A percentile compares a stretch with the other conserved stretches of the same genome.
Conservation (phyloP, 2,329 filamentous ascomycete species). For the Venturia asperata region DNA sequence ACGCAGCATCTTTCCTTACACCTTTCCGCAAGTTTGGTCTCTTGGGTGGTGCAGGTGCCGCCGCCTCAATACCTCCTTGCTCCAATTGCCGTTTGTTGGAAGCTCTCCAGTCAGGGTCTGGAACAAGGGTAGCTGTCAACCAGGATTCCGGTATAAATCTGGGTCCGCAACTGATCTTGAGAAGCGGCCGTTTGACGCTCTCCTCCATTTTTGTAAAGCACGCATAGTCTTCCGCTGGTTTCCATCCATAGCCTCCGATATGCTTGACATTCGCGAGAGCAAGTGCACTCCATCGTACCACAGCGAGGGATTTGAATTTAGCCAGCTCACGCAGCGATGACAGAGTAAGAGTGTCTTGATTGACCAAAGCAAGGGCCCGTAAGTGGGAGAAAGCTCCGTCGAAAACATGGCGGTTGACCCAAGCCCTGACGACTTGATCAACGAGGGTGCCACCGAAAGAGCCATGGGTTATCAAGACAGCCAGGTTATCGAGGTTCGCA, state of each 20-base stretch:
- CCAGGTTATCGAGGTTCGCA: neutral
- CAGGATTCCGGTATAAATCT: neutral
- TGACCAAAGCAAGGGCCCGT: neutral
- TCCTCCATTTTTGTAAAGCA: neutral
- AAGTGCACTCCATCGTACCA: neutral
- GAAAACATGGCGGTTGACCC: neutral
- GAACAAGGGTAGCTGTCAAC: neutral
- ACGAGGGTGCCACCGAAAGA: neutral
- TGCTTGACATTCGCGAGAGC: neutral
- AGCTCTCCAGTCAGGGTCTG: neutral
- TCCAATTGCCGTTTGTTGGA: neutral
- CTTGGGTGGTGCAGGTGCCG: neutral
- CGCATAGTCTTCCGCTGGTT: neutral
- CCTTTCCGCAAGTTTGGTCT: neutral
- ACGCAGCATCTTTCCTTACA: neutral
- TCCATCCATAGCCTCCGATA: neutral
- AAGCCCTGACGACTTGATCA: neutral
- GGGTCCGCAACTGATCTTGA: neutral
- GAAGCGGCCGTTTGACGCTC: neutral
- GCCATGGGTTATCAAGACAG: neutral
- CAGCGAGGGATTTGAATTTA: neutral
- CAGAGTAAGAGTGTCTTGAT: neutral
- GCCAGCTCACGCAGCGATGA: neutral
- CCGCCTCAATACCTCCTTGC: neutral
- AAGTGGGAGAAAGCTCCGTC: neutral